Evolutionary conservation across 345 rosid species (phyloP), one percentile per base, ranked within the genome.

Genomic region (Hevea brasiliensis): DNA sequence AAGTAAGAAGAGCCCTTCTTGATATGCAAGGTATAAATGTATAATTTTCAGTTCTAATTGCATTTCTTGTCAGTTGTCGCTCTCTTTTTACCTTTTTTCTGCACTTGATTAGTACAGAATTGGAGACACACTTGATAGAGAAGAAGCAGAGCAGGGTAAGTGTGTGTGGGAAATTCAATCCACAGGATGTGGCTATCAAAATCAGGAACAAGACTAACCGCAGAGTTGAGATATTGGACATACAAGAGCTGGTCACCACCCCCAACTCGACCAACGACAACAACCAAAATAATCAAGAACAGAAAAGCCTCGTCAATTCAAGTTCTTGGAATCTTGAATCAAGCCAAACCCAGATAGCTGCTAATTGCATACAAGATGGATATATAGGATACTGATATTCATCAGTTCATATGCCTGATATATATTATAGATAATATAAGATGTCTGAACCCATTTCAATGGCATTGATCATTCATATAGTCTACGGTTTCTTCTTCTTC

Each of bases 151-250:
- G 79, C 66, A 86, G 64, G 57, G 89, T 84, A 24, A 80, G 71
- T 42, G 81, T 86, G 0, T 53, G 79, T 47, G 87, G 88, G 0
- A 79, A 70, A 29, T 83, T 87, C 47, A 57, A 65, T 32, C 90
- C 85, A 0, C 76, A 76, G 58, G 87, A 87, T 8, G 79, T 80
- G 40, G 90, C 88, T 15, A 87, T 84, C 67, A 81, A 74, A 21
- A 77, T 87, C 48, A 84, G 88, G 48, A 87, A 81, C 69, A 87
- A 83, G 75, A 84, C 81, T 3, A 87, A 87, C 40, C 84, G 88
- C 11, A 77, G 90, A 63, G 88, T 87, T 15, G 86, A 79, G 82
- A 87, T 87, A 67, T 51, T 87, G 73, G 90, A 87, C 3, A 74
- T 83, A 21, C 84, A 83, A 47, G 83, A 81, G 13, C 51, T 83